Evolutionary conservation across 306 rosid species (phyloP), one percentile per base, ranked within the genome.

Genomic region (Vigna radiata): DNA sequence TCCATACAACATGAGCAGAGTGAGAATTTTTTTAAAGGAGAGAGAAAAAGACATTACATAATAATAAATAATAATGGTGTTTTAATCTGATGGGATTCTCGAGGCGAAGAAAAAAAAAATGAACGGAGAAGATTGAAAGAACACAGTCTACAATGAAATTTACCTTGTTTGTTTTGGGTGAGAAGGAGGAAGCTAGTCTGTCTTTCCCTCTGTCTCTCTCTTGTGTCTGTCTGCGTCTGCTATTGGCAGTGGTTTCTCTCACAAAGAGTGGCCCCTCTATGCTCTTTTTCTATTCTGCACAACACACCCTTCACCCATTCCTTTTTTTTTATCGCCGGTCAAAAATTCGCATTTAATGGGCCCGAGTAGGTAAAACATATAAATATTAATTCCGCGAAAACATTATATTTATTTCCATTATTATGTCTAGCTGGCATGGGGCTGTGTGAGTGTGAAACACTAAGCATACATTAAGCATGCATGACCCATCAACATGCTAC

Each of bases 1-100:
- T 90, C 91, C 25, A 88, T 79, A 47, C 75, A 80, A 76, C 78
- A 79, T 54, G 64, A 53, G 16, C 75, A 48, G 31, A 55, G 75
- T 52, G 46, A 55, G 39, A 62, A 17, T 19, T 48, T 8, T 41
- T 18, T 31, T n/a, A 3, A 52, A 39, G 21, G 36, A 56, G 39
- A 8, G 60, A 33, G 9, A 73, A 81, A 79, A 73, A 17, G 15
- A 27, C 61, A 47, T 74, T 37, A 39, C 67, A 75, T 52, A 69
- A 52, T 60, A 17, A 54, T 4, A 10, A 17, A 36, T 10, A 36
- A 68, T 15, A 13, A 33, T 41, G n/a, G 67, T 65, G n/a, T 8
- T 80, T 67, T 21, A 56, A 67, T 58, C 6, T 4, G n/a, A 73
- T 10, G 15, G 31, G 63, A 55, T 46, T 80, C 39, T 73, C 76